Percentiles rank a stretch among this genome's conserved stretches.
These are phyloP conservation scores for Ustilago shanxiensis DNA, from an alignment of 1,284 basidiomycete genomes.

Conservation along the genomic window DNA sequence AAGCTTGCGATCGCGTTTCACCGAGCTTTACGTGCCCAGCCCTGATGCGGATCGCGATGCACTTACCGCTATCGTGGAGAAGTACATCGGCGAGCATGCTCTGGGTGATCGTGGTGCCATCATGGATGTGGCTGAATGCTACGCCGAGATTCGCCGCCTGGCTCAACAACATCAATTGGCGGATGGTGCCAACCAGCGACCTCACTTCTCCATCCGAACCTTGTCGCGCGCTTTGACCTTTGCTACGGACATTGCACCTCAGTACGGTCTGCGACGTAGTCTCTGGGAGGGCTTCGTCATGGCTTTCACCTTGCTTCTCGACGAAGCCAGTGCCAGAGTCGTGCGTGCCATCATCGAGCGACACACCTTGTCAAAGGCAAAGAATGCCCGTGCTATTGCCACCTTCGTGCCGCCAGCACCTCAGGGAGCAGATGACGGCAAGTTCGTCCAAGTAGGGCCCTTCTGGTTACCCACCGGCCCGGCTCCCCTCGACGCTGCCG, in stretches of 20 bases:
- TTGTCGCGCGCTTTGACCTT: constrained; percentile 91
- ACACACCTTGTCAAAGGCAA: constrained; percentile 84
- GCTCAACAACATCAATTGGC: constrained; percentile 85
- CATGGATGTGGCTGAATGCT: constrained; percentile 92
- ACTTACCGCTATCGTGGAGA: constrained; percentile 84
- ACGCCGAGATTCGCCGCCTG: constrained; percentile 84
- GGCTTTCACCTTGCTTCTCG: constrained; percentile 96
- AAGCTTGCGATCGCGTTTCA: constrained; percentile 90
- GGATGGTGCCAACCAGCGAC: constrained; percentile 93
- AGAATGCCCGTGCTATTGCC: constrained; percentile 74
- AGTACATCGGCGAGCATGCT: constrained; percentile 88
- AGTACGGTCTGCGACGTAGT: constrained; percentile 82
- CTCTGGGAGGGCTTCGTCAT: constrained; percentile 97
- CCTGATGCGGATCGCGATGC: constrained; percentile 94
- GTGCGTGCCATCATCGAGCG: constrained; percentile 81
- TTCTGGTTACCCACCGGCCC: constrained; percentile 90
- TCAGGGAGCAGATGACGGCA: constrained; percentile 27
- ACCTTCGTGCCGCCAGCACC: constrained; percentile 61
- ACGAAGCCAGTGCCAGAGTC: constrained; percentile 79
- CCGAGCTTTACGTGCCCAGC: constrained; percentile 92
- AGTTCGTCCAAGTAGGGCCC: constrained; percentile 82
- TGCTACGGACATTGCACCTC: constrained; percentile 82
- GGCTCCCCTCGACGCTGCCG: constrained; percentile 73
- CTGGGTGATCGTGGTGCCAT: constrained; percentile 89
- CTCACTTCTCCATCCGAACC: constrained; percentile 98